Evolutionary conservation across 2,329 filamentous ascomycete species (phyloP).

Genomic region (Ophiostoma sp.): DNA sequence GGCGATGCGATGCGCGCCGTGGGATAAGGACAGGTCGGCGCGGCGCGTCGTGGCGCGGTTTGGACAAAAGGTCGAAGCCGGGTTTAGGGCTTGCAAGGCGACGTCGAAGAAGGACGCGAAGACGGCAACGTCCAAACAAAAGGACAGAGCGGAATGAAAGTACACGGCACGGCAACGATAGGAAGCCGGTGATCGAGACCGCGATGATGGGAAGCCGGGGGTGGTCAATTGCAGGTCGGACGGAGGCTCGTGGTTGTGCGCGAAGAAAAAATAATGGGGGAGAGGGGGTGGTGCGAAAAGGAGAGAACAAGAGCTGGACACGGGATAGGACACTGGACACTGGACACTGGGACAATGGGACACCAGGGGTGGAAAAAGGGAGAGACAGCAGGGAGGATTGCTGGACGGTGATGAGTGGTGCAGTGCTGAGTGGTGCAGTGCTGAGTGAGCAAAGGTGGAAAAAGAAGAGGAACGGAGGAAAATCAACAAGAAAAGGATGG

Average conservation of each 20-base stretch:
- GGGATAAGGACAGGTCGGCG: constrained; percentile 1
- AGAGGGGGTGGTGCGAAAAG: constrained; percentile 15
- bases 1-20: constrained; percentile 13
- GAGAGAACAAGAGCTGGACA: constrained; percentile 2
- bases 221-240: constrained; percentile 12
- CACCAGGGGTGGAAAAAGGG: constrained; percentile 13
- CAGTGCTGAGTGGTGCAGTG: constrained; percentile 2
- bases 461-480: constrained; percentile 16
- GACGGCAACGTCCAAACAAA: background rate
- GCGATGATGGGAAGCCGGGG: constrained; percentile 3
- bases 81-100: background rate
- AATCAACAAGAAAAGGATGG: constrained; percentile 17
- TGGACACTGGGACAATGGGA: background rate
- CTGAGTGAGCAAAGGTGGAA: constrained; percentile 7
- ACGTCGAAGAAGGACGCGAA: background rate
- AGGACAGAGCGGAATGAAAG: background rate
- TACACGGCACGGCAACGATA: background rate
- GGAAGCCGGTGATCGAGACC: constrained; percentile 1
- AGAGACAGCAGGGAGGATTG: background rate
- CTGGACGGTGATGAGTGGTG: constrained; percentile 3
- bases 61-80: background rate
- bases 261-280: constrained; percentile 18
- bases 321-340: background rate
- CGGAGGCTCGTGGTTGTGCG: constrained; percentile 11
- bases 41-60: constrained; percentile 22